Base-by-base conservation (phyloP, 768 basidiomycete genomes). In the Omphalotus guepiniiformis region DNA sequence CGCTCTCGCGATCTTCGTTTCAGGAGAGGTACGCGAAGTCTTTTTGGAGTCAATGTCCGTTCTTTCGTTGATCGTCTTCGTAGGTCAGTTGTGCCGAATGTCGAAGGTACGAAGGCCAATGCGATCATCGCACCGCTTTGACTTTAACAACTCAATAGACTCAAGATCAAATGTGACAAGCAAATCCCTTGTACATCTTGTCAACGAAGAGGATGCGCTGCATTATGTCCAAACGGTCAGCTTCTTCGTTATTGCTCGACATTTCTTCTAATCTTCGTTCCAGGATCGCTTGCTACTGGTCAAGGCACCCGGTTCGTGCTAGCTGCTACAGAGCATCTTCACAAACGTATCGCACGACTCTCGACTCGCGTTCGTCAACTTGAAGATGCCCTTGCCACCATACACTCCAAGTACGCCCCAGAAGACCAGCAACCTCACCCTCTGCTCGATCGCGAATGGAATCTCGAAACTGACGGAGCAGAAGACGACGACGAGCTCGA, bases 261-360 rank as follows among this genome's bases (percentile, higher is more conserved):
- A 18, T 23, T 21, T 8, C 23, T 21, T 15, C 18, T 39, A 3
- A 47, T 18, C n/a, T 25, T 7, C 4, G 0, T 13, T 32, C 18
- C 53, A 76, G 75, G 76, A 26, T 75, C 75, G 47, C 55, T 76
- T 23, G 73, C 76, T 0, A 76, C 75, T n/a, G 76, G 75, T 19
- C 71, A 78, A 53, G 75, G 75, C 42, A 75, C 74, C 55, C 67
- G 78, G 73, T 74, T 56, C 32, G 68, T 71, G 34, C 64, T 71
- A 37, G 68, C 68, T 19, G 70, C 66, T 15, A 71, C 68, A 26
- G 70, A 70, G 43, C 68, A 70, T 34, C 64, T 70, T 22, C 69
- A 73, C 53, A 59, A 59, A 35, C 67, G 57, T 45, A 63, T 73
- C 51, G 42, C 60, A 23, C 58, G 63, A 56, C 67, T 73, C 62